Evolutionary conservation across 1,284 basidiomycete species (phyloP), one percentile per base, ranked within the genome.

Genomic region (Irpex sp.): DNA sequence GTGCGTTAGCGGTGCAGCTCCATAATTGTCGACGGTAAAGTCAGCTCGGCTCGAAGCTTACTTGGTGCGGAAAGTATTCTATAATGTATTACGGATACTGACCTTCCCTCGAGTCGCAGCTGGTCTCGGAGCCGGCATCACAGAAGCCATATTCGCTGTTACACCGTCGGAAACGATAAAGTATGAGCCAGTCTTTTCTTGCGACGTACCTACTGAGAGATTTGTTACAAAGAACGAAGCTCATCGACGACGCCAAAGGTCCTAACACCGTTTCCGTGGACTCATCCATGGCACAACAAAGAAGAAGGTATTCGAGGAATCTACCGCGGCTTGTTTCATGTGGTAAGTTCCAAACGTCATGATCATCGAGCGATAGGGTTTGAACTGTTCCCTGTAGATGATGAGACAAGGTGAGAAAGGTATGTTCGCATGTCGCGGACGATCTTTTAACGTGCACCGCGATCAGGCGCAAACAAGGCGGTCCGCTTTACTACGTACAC

Each of bases 111-210:
- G n/a, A n/a, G n/a, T 38, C 61, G 21, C 74, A 87, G 95, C 97
- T 59, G 97, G 97, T 48, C 80, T 99, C 4, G 96, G 95, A 52
- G 97, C 97, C 1, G 97, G 97, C 8, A 89, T 97, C 87, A 91
- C 84, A 74, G 97, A 99, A 77, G 96, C 97, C 0, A 75, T 98
- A 31, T 88, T 98, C 64, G 97, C 96, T 1, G 97, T 98, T 5
- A 98, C 97, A 0, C 97, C 97, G 0, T 96, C 93, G 6, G 97
- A 99, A 77, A 98, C 97, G 0, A 98, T 99, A 82, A 99, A 99
- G 95, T 96, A 62, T 52, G 90, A 76, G 8, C 17, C 38, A 13
- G 34, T 4, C 55, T 13, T 31, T 15, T 40, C 26, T n/a, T 21
- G 40, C 31, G 15, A 19, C 48, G n/a, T 7, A 34, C 54, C 62